A percentile compares a stretch with the other conserved stretches of the same genome.
Evolutionary conservation across 2,329 filamentous ascomycete genomes (phyloP).

Genomic region (Trichoderma endophyticum): DNA sequence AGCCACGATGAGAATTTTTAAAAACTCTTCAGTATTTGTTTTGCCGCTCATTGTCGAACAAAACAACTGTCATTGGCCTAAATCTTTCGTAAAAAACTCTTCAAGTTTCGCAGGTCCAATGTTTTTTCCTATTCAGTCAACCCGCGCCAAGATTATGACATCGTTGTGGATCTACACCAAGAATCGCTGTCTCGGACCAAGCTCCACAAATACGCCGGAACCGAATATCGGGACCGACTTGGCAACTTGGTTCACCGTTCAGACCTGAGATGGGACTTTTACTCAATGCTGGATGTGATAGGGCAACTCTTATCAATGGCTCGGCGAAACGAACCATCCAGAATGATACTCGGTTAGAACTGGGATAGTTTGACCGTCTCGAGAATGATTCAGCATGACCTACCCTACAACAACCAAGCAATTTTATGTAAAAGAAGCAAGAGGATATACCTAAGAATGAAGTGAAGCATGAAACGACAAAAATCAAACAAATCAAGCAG

Average conservation of each 20-base stretch:
- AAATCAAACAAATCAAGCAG: background rate
- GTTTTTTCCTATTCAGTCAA: background rate
- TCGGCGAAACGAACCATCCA: background rate
- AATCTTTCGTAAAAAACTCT: background rate
- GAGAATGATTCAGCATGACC: background rate
- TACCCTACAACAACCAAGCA: background rate
- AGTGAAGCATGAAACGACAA: background rate
- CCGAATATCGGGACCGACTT: background rate
- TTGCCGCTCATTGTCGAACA: background rate
- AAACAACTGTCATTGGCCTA: background rate
- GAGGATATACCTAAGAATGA: too few species aligned
- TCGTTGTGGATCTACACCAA: conserved; percentile 1
- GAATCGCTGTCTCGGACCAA: background rate
- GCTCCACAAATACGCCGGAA: conserved; percentile 11
- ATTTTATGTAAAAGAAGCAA: background rate
- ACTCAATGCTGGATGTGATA: background rate
- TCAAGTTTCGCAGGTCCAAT: background rate
- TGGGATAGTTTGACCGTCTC: background rate
- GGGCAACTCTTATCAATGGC: background rate
- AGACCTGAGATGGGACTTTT: background rate
- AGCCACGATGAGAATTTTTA: background rate
- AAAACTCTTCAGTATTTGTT: background rate
- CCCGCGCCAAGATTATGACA: background rate
- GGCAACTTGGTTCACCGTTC: background rate
- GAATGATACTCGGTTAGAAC: background rate